Evolutionary conservation across 192 early-diverging fungal genomes (phyloP).

Genomic region (Backusella psychrophila): DNA sequence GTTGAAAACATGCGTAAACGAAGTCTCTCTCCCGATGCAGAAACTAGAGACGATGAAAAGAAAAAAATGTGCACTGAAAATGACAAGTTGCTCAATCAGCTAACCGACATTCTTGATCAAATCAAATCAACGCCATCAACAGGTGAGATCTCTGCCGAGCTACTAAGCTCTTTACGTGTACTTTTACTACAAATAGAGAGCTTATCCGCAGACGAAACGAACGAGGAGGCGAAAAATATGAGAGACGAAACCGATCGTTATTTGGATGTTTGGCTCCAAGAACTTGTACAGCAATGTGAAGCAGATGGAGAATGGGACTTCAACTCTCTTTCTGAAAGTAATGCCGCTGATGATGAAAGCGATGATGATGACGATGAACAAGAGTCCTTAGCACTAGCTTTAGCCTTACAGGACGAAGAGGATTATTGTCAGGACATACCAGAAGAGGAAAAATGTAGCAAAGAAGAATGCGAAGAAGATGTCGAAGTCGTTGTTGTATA

Average conservation of each 20-base stretch:
- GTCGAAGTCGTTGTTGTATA: constrained; percentile 11
- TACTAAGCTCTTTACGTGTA: constrained; percentile 22
- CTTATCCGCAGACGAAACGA: constrained; percentile 28
- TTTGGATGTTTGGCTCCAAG: constrained; percentile 32
- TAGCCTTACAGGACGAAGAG: constrained; percentile 26
- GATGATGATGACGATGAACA: constrained; percentile 23
- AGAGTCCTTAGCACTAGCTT: constrained; percentile 25
- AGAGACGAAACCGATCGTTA: constrained; percentile 31
- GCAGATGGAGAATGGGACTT: constrained; percentile 29
- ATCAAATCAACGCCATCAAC: constrained; percentile 30
- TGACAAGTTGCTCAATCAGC: constrained; percentile 13
- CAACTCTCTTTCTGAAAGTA: background rate
- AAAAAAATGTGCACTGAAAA: constrained; percentile 1
- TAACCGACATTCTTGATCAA: constrained; percentile 26
- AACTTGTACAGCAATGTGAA: constrained; percentile 28
- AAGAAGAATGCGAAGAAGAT: constrained; percentile 16
- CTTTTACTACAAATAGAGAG: constrained; percentile 34
- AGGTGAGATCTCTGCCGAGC: constrained; percentile 31
- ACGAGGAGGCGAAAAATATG: constrained; percentile 21
- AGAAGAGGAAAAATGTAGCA: constrained; percentile 18
- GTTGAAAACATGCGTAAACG: constrained; percentile 7
- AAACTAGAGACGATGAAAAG: background rate
- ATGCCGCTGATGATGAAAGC: background rate
- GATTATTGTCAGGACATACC: constrained; percentile 19
- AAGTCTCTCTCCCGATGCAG: background rate